Evolutionary conservation across 306 rosid species (phyloP), one percentile per base, ranked within the genome.

Genomic region (Gleditsia sinensis): DNA sequence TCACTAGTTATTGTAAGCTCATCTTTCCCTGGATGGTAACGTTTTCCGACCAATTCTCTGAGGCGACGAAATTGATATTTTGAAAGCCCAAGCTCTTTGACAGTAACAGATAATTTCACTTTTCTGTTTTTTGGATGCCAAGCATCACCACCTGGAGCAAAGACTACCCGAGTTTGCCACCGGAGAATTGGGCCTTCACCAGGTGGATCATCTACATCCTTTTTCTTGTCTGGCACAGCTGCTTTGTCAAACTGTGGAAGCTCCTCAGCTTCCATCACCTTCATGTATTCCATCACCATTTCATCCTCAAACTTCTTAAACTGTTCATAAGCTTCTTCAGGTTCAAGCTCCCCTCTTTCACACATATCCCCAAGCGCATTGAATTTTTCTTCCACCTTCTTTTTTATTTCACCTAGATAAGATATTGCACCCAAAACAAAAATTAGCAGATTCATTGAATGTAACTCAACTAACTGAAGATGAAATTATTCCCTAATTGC

Each of bases 101-200:
- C 98, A 0, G 96, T 92, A 48, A 95, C 96, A 77, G 98, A 87
- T 59, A 88, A 80, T 69, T 92, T 94, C 80, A 94, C 98, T 85
- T 88, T 88, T 80, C 99, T 83, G 87, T 92, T 92, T 82, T 92
- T 92, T 0, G 99, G 98, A 75, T 92, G 99, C 99, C 99, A 92
- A 27, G 99, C 94, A 88, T 94, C 93, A 51, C 93, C 96, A 27
- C 99, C 99, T 19, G 99, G 98, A 77, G 91, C 87, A 87, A 95
- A 88, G 69, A 95, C 98, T 71, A 85, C 88, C 53, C 98, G 82
- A 53, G 92, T 84, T 79, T 75, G 88, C 99, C 98, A 95, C 62
- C 93, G 77, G 77, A 95, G 96, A 74, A 95, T 90, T 3, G 99
- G 99, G 23, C 99, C 99, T 75, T 92, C 99, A 2, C 98, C 99